Conservation (phyloP, 331 rosid genomes). For the Pyracantha coccinea region DNA sequence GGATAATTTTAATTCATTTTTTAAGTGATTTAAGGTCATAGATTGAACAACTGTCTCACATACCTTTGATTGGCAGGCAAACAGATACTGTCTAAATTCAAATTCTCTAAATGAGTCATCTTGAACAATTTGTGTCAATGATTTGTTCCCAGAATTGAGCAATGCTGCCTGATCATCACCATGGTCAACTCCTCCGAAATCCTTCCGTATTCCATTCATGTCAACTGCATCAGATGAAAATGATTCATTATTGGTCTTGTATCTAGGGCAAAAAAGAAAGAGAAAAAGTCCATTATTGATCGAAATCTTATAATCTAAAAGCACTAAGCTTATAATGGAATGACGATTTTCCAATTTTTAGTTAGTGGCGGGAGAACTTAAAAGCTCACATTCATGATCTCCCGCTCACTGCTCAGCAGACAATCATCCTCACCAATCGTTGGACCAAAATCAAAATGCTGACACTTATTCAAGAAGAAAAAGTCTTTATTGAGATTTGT, state of each 20-base stretch:
- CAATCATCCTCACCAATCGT: neutral
- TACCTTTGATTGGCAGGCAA: slow-evolving; percentile 94
- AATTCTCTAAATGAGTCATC: slow-evolving; percentile 97
- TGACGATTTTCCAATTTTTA: neutral
- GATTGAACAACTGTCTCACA: slow-evolving; percentile 14
- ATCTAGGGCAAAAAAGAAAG: neutral
- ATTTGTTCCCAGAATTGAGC: slow-evolving; percentile 68
- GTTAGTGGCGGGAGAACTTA: neutral
- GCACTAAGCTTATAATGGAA: neutral
- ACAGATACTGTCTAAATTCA: slow-evolving; percentile 93
- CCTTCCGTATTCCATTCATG: slow-evolving; percentile 64
- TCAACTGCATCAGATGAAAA: slow-evolving; percentile 41
- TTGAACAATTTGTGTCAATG: slow-evolving; percentile 85
- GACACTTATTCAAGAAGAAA: neutral
- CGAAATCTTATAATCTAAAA: neutral
- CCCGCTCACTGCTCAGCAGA: neutral
- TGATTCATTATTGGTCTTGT: neutral
- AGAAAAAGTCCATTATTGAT: neutral
- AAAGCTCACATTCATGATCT: neutral
- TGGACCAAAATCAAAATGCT: neutral
- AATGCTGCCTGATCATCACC: slow-evolving; percentile 92
- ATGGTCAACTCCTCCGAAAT: slow-evolving; percentile 79
- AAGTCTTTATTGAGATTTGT: neutral
- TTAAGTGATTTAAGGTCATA: neutral
- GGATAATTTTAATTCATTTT: neutral